Evolutionary conservation across 441 rosid species (phyloP).

Genomic region (Adansonia gregorii): DNA sequence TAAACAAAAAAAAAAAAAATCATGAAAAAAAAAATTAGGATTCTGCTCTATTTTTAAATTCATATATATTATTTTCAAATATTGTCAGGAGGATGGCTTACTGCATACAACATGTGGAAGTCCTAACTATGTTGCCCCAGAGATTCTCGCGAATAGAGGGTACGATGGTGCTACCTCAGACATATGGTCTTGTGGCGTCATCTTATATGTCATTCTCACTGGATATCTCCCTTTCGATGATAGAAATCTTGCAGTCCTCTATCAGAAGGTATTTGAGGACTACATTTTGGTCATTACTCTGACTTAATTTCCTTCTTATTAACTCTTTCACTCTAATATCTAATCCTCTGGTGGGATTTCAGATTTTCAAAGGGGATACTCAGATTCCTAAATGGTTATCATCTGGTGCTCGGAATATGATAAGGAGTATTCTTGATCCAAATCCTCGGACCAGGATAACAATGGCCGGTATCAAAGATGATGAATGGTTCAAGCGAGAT

Average conservation of each 20-base stretch:
- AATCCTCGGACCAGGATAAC: conserved; percentile 74
- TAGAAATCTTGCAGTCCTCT: conserved; percentile 85
- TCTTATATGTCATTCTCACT: conserved; percentile 75
- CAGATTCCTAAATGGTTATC: conserved; percentile 84
- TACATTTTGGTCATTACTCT: not conserved
- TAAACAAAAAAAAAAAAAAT: not conserved
- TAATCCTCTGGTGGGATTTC: conserved; percentile 26
- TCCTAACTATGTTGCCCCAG: conserved; percentile 93
- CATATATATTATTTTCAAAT: conserved; percentile 4
- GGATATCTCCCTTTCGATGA: conserved; percentile 92
- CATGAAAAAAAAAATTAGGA: not conserved
- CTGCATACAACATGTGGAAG: conserved; percentile 96
- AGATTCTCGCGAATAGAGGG: conserved; percentile 81
- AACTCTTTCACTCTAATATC: not conserved
- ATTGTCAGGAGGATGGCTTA: conserved; percentile 72
- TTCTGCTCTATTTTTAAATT: conserved; percentile 1
- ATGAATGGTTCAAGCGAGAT: conserved; percentile 78
- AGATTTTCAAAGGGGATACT: conserved; percentile 92
- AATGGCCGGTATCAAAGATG: conserved; percentile 62
- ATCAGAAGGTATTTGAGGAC: conserved; percentile 66
- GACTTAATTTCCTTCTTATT: not conserved
- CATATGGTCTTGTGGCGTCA: conserved; percentile 96
- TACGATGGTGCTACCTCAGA: conserved; percentile 90
- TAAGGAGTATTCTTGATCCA: conserved; percentile 84
- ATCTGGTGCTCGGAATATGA: conserved; percentile 69